Evolutionary conservation across 2,329 filamentous ascomycete genomes (phyloP), one percentile per base, ranked within the genome.

Genomic region (Aureobasidium sp.): DNA sequence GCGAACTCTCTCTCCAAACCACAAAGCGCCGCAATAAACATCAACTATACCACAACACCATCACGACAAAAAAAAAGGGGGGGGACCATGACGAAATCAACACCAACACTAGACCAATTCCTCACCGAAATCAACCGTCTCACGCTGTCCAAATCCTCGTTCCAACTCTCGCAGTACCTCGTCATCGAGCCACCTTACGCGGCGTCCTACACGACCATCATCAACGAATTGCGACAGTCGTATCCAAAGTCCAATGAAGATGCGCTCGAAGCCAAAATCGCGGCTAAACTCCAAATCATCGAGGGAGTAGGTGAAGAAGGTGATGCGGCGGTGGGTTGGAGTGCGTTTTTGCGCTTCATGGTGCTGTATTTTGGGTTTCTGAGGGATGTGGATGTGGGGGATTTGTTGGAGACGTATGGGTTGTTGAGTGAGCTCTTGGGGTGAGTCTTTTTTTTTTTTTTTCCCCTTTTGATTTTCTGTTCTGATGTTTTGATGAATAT

Each of bases 351-450:
- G 45, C 78, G 81, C 2, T 94, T 95, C 64, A 80, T 94, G 67
- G 85, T 82, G 61, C 82, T 88, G 45, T 96, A 94, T 63, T 75
- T 95, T 58, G 74, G 79, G 39, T 95, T 90, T 62, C 81, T 91
- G 74, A 76, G 90, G 53, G 88, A 94, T 63, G 83, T 91, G 49
- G 78, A 94, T 62, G 83, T 86, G 45, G 79, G 83, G 11, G 84
- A 94, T 63, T 71, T 93, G 35, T 71, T 91, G 24, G 78, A 80
- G 53, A 85, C 90, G 3, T 89, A 95, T 64, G 79, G 87, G 54
- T 70, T 85, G 62, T 77, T 95, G 52, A 88, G 82, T 58, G 79
- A 79, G 0, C 71, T 95, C 24, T 78, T 90, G 44, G 86, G 86
- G 86, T 90, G 74, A 63, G 84, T 73, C 39, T 24, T 34, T 35